Percentiles rank a stretch among this genome's conserved stretches.
Evolutionary conservation across 495 filamentous ascomycete species (phyloP).

Genomic region (Zalerion maritima): DNA sequence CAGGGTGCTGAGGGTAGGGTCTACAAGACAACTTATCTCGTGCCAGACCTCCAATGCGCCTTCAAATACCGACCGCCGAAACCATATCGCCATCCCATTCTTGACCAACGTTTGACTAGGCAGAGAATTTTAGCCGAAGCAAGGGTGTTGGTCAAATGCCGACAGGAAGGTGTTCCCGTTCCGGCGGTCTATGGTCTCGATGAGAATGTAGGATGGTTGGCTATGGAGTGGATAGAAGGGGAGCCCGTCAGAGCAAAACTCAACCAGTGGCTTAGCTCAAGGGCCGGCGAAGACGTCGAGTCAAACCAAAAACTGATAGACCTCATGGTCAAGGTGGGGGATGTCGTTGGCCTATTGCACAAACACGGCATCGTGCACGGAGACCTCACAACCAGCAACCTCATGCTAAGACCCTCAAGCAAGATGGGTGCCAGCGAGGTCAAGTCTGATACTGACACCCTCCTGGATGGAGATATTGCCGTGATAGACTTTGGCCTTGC

Average conservation of each 20-base stretch:
- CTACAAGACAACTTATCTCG: slow-evolving; percentile 73
- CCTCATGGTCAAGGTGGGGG: slow-evolving; percentile 60
- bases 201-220: slow-evolving; percentile 62
- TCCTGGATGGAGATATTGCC: slow-evolving; percentile 58
- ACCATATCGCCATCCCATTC: slow-evolving; percentile 78
- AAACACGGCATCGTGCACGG: slow-evolving; percentile 75
- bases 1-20: slow-evolving; percentile 94
- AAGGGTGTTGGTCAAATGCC: slow-evolving; percentile 59
- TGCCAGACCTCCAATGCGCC: slow-evolving; percentile 51
- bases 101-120: slow-evolving; percentile 76
- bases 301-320: slow-evolving; percentile 22
- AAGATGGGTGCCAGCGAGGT: slow-evolving; percentile 2
- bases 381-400: slow-evolving; percentile 93
- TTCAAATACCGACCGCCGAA: slow-evolving; percentile 92
- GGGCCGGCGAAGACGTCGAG: slow-evolving; percentile 22
- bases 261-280: slow-evolving; percentile 43
- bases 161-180: slow-evolving; percentile 61
- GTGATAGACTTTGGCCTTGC: slow-evolving; percentile 95
- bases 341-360: slow-evolving; percentile 67
- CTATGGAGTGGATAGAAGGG: slow-evolving; percentile 87
- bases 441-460: slow-evolving; percentile 12
- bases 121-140: slow-evolving; percentile 79
- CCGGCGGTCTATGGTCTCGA: slow-evolving; percentile 66
- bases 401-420: slow-evolving; percentile 51
- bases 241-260: slow-evolving; percentile 49